Percentiles rank a stretch among this genome's conserved stretches.
Conservation (phyloP, 23 red algal species). For the Gracilaria domingensis region DNA sequence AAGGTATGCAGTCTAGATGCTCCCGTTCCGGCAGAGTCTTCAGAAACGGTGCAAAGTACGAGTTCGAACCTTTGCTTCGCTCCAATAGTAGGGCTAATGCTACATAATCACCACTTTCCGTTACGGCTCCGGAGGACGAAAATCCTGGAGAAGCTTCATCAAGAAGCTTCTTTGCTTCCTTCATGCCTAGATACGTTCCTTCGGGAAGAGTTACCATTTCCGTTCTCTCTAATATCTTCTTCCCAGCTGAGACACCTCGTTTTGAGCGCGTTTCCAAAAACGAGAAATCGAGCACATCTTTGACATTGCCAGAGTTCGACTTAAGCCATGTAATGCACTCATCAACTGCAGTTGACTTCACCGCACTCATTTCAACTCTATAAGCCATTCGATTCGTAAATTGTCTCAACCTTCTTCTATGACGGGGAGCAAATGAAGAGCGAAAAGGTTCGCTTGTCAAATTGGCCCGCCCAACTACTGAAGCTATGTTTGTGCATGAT, state of each 20-base stretch:
- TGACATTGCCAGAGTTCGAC: not conserved
- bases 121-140: not conserved
- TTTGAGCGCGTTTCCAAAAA: not conserved
- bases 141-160: not conserved
- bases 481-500: not conserved
- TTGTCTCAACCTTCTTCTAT: not conserved
- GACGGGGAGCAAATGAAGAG: not conserved
- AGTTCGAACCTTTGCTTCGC: conserved; percentile 4
- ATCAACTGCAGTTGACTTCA: not conserved
- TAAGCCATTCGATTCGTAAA: not conserved
- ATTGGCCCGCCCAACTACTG: not conserved
- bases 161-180: conserved; percentile 8
- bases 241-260: not conserved
- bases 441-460: not conserved
- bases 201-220: not conserved
- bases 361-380: not conserved
- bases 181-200: not conserved
- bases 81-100: conserved; percentile 2
- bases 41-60: conserved; percentile 5
- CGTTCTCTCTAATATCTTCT: not conserved
- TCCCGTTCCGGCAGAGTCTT: not conserved
- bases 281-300: not conserved
- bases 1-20: not conserved
- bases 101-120: not conserved
- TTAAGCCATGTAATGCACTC: not conserved